Percentiles rank a stretch among this genome's conserved stretches.
These are phyloP conservation scores for Phytophthora cactorum DNA, from an alignment of 352 stramenopile species.

Conservation along the genomic window DNA sequence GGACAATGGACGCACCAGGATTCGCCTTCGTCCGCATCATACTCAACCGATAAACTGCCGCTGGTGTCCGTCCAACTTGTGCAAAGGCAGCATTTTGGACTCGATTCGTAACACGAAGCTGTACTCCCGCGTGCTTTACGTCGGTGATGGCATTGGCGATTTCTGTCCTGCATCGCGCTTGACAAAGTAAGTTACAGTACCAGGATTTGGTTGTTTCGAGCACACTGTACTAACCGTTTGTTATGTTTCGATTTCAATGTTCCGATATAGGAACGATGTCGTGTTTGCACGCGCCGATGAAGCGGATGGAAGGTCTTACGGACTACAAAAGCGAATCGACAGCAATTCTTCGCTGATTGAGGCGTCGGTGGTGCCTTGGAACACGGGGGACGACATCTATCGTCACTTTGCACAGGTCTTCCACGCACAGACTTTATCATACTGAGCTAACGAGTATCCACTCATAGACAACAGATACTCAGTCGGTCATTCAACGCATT, in stretches of 20 bases:
- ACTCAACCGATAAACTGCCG: conserved; percentile 52
- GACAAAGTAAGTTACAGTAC: conserved; percentile 39
- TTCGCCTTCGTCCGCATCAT: conserved; percentile 51
- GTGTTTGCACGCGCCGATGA: conserved; percentile 71
- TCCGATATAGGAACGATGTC: conserved; percentile 46
- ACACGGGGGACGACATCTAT: conserved; percentile 68
- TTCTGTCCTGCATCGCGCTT: conserved; percentile 63
- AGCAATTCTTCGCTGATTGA: conserved; percentile 39
- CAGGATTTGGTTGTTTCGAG: neutral
- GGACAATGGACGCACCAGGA: conserved; percentile 22
- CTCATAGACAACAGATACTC: no score
- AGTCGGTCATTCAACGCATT: no score
- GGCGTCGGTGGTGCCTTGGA: conserved; percentile 64
- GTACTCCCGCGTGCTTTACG: conserved; percentile 63
- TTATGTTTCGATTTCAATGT: neutral
- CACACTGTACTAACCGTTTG: neutral
- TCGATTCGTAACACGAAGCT: conserved; percentile 34
- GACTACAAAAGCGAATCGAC: conserved; percentile 56
- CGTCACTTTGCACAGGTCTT: conserved; percentile 48
- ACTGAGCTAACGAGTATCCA: neutral
- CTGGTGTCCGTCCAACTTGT: conserved; percentile 77
- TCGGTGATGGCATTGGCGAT: conserved; percentile 71
- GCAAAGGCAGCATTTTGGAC: conserved; percentile 75
- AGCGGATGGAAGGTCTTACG: conserved; percentile 49
- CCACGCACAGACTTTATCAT: neutral